These are phyloP conservation scores for Chlamydomonas incerta DNA, from an alignment of 139 green algal species.

Conservation along the genomic window DNA sequence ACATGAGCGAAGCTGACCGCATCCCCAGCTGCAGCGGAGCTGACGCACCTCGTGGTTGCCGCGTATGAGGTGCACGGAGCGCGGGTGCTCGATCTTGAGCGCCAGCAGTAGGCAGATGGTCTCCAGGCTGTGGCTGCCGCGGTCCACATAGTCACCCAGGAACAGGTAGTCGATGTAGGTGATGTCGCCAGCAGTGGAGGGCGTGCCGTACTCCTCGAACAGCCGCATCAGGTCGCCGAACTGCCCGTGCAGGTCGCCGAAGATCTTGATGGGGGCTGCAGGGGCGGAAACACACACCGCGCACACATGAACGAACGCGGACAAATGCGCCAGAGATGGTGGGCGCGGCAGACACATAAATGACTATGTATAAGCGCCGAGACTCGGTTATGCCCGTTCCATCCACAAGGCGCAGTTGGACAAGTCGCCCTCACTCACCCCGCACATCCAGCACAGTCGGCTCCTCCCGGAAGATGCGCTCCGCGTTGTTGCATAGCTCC, in stretches of 20 bases:
- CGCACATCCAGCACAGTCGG: conserved; percentile 86
- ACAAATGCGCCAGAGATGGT: no score
- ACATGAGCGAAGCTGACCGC: not conserved
- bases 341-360: no score
- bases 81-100: conserved; percentile 96
- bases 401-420: no score
- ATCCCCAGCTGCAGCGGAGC: not conserved
- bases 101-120: conserved; percentile 96
- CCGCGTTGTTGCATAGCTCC: conserved; percentile 92
- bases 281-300: no score
- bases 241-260: conserved; percentile 98
- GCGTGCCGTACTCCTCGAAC: conserved; percentile 99
- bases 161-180: conserved; percentile 99
- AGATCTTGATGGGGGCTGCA: conserved; percentile 96
- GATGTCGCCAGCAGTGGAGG: conserved; percentile 97
- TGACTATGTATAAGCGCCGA: no score
- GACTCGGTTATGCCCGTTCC: no score
- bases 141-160: conserved; percentile 95
- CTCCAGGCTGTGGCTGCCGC: conserved; percentile 71
- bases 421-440: conserved; percentile 59
- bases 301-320: no score
- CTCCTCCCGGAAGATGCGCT: conserved; percentile 90
- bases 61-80: conserved; percentile 95
- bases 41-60: conserved; percentile 95
- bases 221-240: conserved; percentile 99